phyloP scores from a whole-genome alignment of 257 asterid species.

The Solanum tacnaense region DNA sequence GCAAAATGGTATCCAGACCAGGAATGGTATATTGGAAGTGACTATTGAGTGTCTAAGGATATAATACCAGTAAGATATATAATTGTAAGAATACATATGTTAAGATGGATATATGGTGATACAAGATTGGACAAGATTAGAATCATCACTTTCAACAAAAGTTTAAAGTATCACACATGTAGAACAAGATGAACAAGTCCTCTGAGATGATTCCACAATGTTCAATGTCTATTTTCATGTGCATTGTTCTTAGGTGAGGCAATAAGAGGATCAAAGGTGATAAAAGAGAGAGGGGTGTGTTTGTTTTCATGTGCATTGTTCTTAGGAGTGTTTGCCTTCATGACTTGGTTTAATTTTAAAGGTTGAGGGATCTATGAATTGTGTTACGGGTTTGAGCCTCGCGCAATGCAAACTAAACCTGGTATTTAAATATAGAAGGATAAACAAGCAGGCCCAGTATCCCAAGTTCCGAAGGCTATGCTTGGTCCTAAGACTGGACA shows the following conservation, averaged over 20 bases:
- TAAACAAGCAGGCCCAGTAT: background rate
- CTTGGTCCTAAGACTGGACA: background rate
- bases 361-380: background rate
- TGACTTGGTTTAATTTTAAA: background rate
- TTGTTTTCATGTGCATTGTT: background rate
- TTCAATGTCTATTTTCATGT: background rate
- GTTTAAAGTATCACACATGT: background rate
- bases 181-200: background rate
- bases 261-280: background rate
- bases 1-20: background rate
- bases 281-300: background rate
- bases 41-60: background rate
- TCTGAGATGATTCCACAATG: background rate
- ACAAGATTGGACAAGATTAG: background rate
- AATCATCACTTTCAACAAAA: background rate
- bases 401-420: background rate
- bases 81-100: background rate
- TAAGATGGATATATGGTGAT: background rate
- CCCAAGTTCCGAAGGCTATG: background rate
- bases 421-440: background rate
- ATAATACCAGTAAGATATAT: background rate
- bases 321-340: background rate
- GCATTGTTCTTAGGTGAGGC: background rate
- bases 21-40: background rate
- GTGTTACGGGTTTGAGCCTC: background rate